phyloP scores from a whole-genome alignment of 441 rosid genomes.

The Gossypium schwendimanii region DNA sequence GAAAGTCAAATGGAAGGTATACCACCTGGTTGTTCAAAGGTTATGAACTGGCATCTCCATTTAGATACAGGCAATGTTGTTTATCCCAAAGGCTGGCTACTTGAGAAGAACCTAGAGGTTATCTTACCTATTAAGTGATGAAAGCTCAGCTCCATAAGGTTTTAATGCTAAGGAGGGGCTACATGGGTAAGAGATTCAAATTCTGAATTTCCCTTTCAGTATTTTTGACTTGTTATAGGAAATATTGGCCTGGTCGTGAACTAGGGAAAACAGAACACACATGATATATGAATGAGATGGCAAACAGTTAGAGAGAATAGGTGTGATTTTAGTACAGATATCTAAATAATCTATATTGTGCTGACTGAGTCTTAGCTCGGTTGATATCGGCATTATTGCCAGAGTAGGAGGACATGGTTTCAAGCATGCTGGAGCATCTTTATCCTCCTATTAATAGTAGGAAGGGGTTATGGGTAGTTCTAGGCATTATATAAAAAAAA shows the following conservation, averaged over 20 bases:
- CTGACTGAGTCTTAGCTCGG: too few relatives aligned
- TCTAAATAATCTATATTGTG: background rate
- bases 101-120: conserved; percentile 61
- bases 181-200: conserved; percentile 19
- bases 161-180: conserved; percentile 8
- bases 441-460: too few relatives aligned
- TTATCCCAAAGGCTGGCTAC: conserved; percentile 74
- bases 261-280: background rate
- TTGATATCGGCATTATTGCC: too few relatives aligned
- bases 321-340: background rate
- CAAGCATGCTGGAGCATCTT: too few relatives aligned
- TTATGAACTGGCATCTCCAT: conserved; percentile 96
- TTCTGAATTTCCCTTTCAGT: background rate
- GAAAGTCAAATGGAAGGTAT: conserved; percentile 87
- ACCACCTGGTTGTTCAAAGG: conserved; percentile 62
- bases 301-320: too few relatives aligned
- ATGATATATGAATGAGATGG: background rate
- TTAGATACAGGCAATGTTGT: conserved; percentile 42
- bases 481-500: too few relatives aligned
- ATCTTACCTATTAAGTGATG: conserved; percentile 36
- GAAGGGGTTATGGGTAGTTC: too few relatives aligned
- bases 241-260: background rate
- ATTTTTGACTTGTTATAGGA: background rate
- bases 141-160: conserved; percentile 23
- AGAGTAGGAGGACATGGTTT: too few relatives aligned